Evolutionary conservation across 169 alveolate genomes (phyloP).

Genomic region (Babesia gibsoni): DNA sequence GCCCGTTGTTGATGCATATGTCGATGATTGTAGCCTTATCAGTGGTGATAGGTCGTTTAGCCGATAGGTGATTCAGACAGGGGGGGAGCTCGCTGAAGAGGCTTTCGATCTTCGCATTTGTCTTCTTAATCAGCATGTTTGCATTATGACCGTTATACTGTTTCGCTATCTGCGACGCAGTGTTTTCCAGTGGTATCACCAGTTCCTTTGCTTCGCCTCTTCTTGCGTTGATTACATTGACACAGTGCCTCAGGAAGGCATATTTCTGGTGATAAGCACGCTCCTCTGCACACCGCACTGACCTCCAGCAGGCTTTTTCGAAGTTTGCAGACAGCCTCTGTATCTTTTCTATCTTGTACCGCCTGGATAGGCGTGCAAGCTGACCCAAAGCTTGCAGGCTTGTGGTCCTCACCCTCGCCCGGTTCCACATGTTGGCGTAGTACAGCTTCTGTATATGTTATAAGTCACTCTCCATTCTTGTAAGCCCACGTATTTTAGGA

Average conservation of each 20-base stretch:
- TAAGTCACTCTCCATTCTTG: no score
- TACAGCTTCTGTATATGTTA: no score
- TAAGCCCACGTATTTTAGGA: no score
- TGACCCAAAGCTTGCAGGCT: slow-evolving; percentile 23
- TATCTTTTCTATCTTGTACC: slow-evolving; percentile 57
- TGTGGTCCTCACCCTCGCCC: slow-evolving; percentile 29
- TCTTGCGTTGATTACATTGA: slow-evolving; percentile 26
- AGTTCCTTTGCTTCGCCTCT: not conserved
- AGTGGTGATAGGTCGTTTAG: no score
- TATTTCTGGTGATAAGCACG: slow-evolving; percentile 44
- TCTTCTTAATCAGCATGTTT: not conserved
- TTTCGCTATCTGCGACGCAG: not conserved
- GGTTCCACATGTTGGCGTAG: slow-evolving; percentile 46
- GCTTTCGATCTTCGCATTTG: not conserved
- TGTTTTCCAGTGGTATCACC: not conserved
- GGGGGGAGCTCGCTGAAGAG: not conserved
- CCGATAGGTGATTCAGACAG: no score
- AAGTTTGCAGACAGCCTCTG: slow-evolving; percentile 53
- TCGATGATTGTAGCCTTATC: not conserved
- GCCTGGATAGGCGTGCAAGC: slow-evolving; percentile 14
- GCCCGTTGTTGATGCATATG: not conserved
- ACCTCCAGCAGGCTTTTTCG: slow-evolving; percentile 63
- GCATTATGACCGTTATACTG: slow-evolving; percentile 3
- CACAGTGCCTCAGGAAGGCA: slow-evolving; percentile 48
- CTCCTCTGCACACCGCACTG: slow-evolving; percentile 51